Evolutionary conservation across 2,329 filamentous ascomycete species (phyloP).

Genomic region (Penicillium sp.): DNA sequence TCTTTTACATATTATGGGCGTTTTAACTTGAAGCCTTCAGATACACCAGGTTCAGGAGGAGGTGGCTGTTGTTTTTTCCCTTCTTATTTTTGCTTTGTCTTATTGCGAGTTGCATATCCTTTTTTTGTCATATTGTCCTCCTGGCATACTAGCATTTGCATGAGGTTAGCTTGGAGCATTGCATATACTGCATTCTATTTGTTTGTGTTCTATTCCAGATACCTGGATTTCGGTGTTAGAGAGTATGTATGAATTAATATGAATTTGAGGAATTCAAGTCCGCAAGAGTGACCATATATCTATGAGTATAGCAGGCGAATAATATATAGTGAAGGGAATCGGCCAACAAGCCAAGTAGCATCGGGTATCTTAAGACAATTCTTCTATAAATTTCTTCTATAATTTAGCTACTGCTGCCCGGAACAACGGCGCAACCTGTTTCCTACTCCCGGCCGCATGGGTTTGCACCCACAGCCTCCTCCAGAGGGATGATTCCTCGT

Average conservation of each 20-base stretch:
- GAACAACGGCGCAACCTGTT: slow-evolving; percentile 62
- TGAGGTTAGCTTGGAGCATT: slow-evolving; percentile 26
- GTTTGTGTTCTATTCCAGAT: slow-evolving; percentile 1
- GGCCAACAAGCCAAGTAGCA: not conserved
- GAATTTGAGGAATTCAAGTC: not conserved
- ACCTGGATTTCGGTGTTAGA: slow-evolving; percentile 13
- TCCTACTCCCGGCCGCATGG: slow-evolving; percentile 59
- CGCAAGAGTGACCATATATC: not conserved
- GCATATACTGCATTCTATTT: slow-evolving; percentile 21
- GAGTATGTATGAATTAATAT: slow-evolving; percentile 12
- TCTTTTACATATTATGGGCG: not conserved
- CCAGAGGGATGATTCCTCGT: slow-evolving; percentile 34
- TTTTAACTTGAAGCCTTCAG: slow-evolving; percentile 5
- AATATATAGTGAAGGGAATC: too few relatives aligned
- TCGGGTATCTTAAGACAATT: not conserved
- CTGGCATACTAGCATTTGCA: slow-evolving; percentile 28
- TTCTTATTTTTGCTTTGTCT: slow-evolving; percentile 2
- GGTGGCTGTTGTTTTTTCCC: slow-evolving; percentile 3
- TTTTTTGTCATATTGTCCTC: slow-evolving; percentile 7
- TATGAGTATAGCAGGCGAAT: not conserved
- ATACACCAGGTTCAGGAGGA: not conserved
- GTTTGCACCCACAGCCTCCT: slow-evolving; percentile 57
- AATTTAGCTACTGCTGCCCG: slow-evolving; percentile 46
- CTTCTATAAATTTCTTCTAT: slow-evolving; percentile 6
- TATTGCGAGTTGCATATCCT: slow-evolving; percentile 9